Evolutionary conservation across 2,329 filamentous ascomycete species (phyloP), one percentile per base, ranked within the genome.

Genomic region (Mycosphaerelloides madeirae): DNA sequence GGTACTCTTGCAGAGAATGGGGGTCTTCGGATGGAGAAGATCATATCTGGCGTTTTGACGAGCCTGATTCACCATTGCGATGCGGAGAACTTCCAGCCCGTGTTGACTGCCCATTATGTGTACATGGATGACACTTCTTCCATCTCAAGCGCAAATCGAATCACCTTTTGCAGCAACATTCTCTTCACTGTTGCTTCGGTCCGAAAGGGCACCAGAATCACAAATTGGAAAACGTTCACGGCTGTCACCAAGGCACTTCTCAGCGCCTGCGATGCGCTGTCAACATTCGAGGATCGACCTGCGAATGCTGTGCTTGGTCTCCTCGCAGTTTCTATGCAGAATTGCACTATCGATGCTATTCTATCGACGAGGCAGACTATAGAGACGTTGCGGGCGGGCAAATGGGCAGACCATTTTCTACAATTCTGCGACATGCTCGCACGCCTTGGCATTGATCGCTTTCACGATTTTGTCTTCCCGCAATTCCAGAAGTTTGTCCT

Each of bases 401-500:
- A 76, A 1, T 76, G 90, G 57, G 79, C 83, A 58, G 68, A 68
- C 40, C 84, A 83, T 71, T 97, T 95, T 63, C 76, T 97, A 33
- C 77, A 82, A 0, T 95, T 97, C 65, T 96, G 88, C 66, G 83
- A 84, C 12, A 83, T 87, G 41, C 83, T 93, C 55, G 83, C 87
- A 0, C 78, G 87, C 42, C 72, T 94, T 29, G 83, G 89, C 35
- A 63, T 76, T 1, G 78, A 83, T 41, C 78, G 86, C 31, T 98
- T 97, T 61, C 78, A 81, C 42, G 83, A 80, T 52, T 72, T 96
- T n/a, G 76, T 95, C 25, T 73, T 90, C 6, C 83, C 81, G 29
- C 82, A 86, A 45, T 89, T 97, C 55, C 87, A 94, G 64, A 87
- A 80, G 78, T 96, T 93, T 58, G 75, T 95, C 50, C 72, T 81